Conservation (phyloP, 2,329 filamentous ascomycete species). For the Xylariaceae sp. region DNA sequence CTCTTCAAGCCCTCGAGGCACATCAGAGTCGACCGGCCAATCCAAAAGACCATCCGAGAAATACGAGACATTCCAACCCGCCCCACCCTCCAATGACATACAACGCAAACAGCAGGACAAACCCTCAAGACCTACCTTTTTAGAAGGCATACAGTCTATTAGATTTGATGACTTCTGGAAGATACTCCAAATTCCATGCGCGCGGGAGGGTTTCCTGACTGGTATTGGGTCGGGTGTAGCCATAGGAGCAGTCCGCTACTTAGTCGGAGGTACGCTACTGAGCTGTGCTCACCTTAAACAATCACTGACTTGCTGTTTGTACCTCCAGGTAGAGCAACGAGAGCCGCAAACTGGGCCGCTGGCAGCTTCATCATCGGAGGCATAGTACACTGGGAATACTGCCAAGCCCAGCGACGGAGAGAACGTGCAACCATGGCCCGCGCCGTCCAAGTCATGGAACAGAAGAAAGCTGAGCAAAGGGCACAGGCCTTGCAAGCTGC, state of each 20-base stretch:
- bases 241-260: conserved; percentile 67
- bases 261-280: conserved; percentile 64
- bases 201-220: conserved; percentile 74
- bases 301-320: conserved; percentile 9
- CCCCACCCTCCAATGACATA: conserved; percentile 16
- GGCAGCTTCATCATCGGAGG: conserved; percentile 68
- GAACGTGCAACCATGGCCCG: conserved; percentile 82
- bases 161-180: conserved; percentile 65
- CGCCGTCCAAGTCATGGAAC: conserved; percentile 76
- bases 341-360: conserved; percentile 81
- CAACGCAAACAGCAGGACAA: conserved; percentile 33
- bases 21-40: conserved; percentile 32
- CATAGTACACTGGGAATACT: conserved; percentile 78
- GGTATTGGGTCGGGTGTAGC: conserved; percentile 79
- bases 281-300: not conserved
- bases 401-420: conserved; percentile 66
- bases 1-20: conserved; percentile 31
- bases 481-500: conserved; percentile 37
- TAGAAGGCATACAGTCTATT: conserved; percentile 64
- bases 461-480: conserved; percentile 62
- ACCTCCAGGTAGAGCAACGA: conserved; percentile 52
- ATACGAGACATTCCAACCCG: conserved; percentile 37
- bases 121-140: conserved; percentile 41
- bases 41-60: conserved; percentile 33
- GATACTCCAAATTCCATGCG: conserved; percentile 77